Conservation (phyloP, 2,329 filamentous ascomycete genomes). For the Aureobasidium sp. region DNA sequence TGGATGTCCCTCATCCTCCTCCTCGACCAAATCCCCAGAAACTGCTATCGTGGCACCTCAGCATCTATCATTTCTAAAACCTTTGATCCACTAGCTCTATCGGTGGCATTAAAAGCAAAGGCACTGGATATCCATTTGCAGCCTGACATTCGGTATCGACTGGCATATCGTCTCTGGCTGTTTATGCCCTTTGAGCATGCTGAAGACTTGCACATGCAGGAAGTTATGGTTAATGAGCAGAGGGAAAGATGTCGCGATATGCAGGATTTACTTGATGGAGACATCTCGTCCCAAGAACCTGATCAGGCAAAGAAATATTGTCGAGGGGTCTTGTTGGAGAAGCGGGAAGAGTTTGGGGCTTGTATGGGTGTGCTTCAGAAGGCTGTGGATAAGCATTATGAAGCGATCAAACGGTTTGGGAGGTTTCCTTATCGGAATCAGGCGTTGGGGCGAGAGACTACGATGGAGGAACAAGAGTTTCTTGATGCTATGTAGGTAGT, state of each 20-base stretch:
- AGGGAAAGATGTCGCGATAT: neutral
- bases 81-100: neutral
- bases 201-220: neutral
- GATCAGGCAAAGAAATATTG: neutral
- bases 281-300: rapidly evolving
- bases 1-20: neutral
- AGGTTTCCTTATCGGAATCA: neutral
- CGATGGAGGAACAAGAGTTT: neutral
- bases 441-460: neutral
- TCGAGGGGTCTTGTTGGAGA: neutral
- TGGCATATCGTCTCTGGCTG: neutral
- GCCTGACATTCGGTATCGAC: neutral
- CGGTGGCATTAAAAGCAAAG: neutral
- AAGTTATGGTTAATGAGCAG: neutral
- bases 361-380: neutral
- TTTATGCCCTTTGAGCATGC: neutral
- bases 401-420: neutral
- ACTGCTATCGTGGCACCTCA: neutral
- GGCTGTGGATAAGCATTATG: neutral
- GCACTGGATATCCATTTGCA: neutral
- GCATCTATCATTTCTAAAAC: neutral
- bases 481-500: neutral
- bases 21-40: neutral
- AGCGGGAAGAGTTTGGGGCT: neutral
- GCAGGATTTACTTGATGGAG: neutral